phyloP scores from a whole-genome alignment of 441 rosid species.

The Pelargonium cotyledonis region DNA sequence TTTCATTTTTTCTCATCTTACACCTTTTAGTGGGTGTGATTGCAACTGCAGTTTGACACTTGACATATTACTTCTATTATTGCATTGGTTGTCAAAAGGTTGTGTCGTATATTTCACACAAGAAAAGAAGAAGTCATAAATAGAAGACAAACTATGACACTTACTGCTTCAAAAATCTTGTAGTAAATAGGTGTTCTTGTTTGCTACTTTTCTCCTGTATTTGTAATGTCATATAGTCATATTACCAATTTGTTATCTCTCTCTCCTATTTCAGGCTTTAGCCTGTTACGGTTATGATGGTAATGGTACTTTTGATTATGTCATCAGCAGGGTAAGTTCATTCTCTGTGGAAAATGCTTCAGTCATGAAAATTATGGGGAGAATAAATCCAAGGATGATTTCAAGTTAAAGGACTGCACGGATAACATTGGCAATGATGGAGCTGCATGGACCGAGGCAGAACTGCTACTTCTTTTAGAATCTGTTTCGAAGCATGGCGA shows the following conservation, averaged over 20 bases:
- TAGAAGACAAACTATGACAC: no score
- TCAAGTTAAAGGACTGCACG: conserved; percentile 35
- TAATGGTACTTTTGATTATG: neutral
- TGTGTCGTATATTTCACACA: neutral
- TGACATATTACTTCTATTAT: neutral
- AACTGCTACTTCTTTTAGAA: conserved; percentile 68
- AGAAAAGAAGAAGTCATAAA: neutral
- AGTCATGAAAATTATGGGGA: conserved; percentile 55
- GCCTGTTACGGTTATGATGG: neutral
- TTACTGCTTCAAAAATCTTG: no score
- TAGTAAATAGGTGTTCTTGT: neutral
- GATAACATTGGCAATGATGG: conserved; percentile 20
- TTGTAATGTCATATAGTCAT: neutral
- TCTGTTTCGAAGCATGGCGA: conserved; percentile 73
- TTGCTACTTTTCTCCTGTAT: neutral
- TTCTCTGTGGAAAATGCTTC: conserved; percentile 60
- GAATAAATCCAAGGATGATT: conserved; percentile 47
- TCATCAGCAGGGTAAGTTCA: conserved; percentile 37
- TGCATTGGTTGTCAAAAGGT: neutral
- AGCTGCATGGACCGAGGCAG: conserved; percentile 76
- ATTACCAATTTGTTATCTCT: neutral
- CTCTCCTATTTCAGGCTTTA: neutral
- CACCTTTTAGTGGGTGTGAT: neutral
- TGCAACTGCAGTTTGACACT: neutral
- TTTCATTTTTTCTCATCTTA: no score